phyloP scores from a whole-genome alignment of 768 basidiomycete genomes.

The Tylopilus sp. region DNA sequence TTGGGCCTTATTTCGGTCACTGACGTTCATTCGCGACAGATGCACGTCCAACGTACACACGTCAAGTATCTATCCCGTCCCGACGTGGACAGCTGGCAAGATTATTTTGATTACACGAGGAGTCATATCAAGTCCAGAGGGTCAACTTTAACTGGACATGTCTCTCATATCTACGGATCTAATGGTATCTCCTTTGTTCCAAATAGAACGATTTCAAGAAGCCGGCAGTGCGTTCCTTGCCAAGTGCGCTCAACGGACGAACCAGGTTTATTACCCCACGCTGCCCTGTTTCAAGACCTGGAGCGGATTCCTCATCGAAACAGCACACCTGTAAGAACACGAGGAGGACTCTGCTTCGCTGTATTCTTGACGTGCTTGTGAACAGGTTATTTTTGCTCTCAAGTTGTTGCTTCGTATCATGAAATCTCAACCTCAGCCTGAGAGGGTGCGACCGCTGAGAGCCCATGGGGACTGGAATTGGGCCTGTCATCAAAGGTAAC shows the following conservation, averaged over 20 bases:
- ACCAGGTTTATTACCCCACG: background rate
- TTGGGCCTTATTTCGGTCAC: too few relatives aligned
- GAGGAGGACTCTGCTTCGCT: background rate
- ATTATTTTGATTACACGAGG: slow-evolving; percentile 6
- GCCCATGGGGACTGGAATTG: background rate
- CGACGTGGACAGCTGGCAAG: background rate
- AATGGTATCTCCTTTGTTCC: background rate
- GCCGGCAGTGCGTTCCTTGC: background rate
- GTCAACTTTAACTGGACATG: background rate
- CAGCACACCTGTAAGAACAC: background rate
- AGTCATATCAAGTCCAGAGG: background rate
- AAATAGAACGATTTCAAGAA: background rate
- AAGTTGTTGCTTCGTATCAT: too few relatives aligned
- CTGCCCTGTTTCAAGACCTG: background rate
- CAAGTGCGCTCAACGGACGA: background rate
- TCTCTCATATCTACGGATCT: slow-evolving; percentile 19
- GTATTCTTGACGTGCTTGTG: background rate
- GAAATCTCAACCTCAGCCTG: too few relatives aligned
- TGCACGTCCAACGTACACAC: too few relatives aligned
- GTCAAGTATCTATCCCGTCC: too few relatives aligned
- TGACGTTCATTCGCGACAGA: too few relatives aligned
- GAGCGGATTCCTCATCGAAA: background rate
- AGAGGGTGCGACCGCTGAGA: too few relatives aligned
- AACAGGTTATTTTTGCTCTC: too few relatives aligned
- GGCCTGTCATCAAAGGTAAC: background rate